These are phyloP conservation scores for Podaxis sp. DNA, from an alignment of 768 basidiomycete genomes.

Conservation along the genomic window DNA sequence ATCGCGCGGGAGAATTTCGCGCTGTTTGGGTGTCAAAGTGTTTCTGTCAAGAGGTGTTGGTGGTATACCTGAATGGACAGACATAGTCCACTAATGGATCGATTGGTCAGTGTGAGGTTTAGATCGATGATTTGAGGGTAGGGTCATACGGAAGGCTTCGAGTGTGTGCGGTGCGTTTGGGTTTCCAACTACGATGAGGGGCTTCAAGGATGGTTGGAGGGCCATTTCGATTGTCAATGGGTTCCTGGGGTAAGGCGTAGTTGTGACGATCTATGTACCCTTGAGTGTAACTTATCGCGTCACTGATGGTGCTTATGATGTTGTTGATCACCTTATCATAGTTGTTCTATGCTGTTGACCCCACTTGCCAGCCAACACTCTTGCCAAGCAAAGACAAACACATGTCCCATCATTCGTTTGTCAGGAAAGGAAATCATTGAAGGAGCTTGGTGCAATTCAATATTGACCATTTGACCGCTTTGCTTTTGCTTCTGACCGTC, in stretches of 20 bases:
- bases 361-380: background rate
- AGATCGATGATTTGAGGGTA: background rate
- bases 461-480: background rate
- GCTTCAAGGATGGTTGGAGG: constrained; percentile 67
- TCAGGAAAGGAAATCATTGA: background rate
- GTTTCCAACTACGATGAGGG: constrained; percentile 59
- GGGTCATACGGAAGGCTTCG: constrained; percentile 66
- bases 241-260: background rate
- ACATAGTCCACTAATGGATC: constrained; percentile 69
- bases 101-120: background rate
- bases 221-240: constrained; percentile 48
- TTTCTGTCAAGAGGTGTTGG: background rate
- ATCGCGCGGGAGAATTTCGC: constrained; percentile 59
- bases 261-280: background rate
- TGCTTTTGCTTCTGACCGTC: no score
- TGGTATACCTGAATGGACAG: constrained; percentile 71
- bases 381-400: background rate
- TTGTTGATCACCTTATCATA: background rate
- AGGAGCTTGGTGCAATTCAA: background rate
- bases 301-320: background rate
- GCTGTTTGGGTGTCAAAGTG: constrained; percentile 25
- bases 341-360: no score
- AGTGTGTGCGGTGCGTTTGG: constrained; percentile 67
- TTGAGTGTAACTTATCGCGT: background rate
- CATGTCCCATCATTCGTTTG: no score